Conservation (phyloP, 2,329 filamentous ascomycete genomes). For the Penicillium psychrosexuale region DNA sequence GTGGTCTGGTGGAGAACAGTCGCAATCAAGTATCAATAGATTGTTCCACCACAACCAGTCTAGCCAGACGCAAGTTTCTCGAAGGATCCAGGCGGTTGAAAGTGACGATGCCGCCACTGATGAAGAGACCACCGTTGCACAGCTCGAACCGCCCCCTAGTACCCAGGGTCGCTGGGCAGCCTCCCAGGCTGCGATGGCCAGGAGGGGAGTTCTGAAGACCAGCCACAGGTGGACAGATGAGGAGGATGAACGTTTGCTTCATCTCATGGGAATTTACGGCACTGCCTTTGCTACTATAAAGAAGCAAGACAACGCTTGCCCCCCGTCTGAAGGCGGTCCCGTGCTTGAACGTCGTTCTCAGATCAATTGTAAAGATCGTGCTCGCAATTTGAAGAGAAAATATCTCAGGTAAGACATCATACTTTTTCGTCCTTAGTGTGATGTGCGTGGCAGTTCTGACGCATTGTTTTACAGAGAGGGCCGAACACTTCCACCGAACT, state of each 20-base stretch:
- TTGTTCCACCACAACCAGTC: background rate
- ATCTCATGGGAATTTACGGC: conserved; percentile 49
- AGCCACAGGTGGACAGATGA: conserved; percentile 34
- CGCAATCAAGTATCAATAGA: conserved; percentile 4
- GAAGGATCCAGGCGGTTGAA: background rate
- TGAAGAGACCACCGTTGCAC: background rate
- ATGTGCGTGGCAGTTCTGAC: background rate
- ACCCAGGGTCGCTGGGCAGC: background rate
- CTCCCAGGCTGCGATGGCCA: background rate
- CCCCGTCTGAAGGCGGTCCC: conserved; percentile 28
- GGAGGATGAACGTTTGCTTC: conserved; percentile 47
- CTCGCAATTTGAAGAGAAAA: conserved; percentile 52
- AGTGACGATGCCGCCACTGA: background rate
- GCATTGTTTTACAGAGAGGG: background rate
- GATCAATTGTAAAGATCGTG: conserved; percentile 55
- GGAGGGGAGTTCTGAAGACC: background rate
- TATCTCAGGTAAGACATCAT: conserved; percentile 34
- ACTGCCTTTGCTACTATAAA: conserved; percentile 49
- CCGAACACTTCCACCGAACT: background rate
- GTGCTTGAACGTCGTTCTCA: conserved; percentile 45
- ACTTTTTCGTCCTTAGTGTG: background rate
- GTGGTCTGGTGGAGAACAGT: background rate
- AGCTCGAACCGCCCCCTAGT: background rate
- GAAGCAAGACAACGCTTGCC: conserved; percentile 29
- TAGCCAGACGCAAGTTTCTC: background rate